Conservation (phyloP, 148 eudicot genomes). For the Persicaria tinctoria region DNA sequence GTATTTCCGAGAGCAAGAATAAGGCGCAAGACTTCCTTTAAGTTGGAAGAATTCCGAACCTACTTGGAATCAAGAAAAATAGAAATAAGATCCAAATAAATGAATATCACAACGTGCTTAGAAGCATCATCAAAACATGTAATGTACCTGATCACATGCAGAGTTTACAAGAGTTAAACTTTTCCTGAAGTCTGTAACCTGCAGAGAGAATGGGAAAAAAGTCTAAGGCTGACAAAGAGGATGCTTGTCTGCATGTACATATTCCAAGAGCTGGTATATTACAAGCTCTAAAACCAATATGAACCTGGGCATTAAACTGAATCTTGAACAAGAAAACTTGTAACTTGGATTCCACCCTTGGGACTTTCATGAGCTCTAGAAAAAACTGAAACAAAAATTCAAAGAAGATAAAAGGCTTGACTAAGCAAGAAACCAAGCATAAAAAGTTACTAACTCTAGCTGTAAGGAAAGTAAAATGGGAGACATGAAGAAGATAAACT, state of each 20-base stretch:
- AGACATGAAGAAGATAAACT: neutral
- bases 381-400: constrained; percentile 45
- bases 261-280: neutral
- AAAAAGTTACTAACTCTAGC: neutral
- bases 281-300: constrained; percentile 5
- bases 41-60: constrained; percentile 64
- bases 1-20: constrained; percentile 73
- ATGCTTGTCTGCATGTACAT: neutral
- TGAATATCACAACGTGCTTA: constrained; percentile 1
- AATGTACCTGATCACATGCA: constrained; percentile 76
- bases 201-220: constrained; percentile 21
- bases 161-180: constrained; percentile 66
- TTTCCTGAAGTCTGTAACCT: constrained; percentile 67
- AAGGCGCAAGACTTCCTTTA: constrained; percentile 71
- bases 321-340: constrained; percentile 88
- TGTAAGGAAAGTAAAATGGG: neutral
- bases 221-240: neutral
- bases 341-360: constrained; percentile 86
- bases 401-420: neutral
- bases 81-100: neutral
- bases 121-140: constrained; percentile 12
- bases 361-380: constrained; percentile 93
- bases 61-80: constrained; percentile 17
- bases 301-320: constrained; percentile 78
- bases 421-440: constrained; percentile 1